Base-by-base conservation (phyloP, 2,329 filamentous ascomycete species). In the Fusarium sterilihyphosum region DNA sequence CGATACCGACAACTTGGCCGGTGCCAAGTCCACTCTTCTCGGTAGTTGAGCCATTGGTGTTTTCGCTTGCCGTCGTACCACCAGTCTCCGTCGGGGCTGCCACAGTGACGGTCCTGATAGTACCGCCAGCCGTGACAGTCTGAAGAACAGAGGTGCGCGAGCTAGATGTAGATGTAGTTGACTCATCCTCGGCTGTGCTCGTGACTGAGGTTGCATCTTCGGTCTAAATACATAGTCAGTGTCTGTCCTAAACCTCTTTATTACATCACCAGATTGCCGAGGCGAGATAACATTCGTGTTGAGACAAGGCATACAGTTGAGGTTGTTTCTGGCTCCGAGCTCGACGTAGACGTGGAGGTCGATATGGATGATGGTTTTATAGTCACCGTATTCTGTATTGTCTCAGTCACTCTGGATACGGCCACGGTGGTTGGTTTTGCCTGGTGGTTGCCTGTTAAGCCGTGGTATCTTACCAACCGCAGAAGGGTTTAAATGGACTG, bases 111-210 rank as follows among this genome's bases (percentile, higher is more conserved):
- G 89, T 91, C 65, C 84, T 85, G 29, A 90, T 82, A 10, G 82
- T 85, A 24, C 89, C 89, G 16, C 84, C 86, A 12, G 85, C 83
- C 2, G 89, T 91, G 16, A 91, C 85, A 1, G 90, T 92, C 76
- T 86, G 82, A 6, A 89, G 76, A 1, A 74, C 56, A n/a, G 81
- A 80, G 20, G 79, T 78, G 13, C 68, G 56, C n/a, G 53, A 57
- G 35, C 75, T 33, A 80, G 77, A 50, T 73, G 75, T 33, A 80
- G 77, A 50, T 73, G 76, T 46, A 68, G 73, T 47, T 71, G 74
- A 52, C 11, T 71, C n/a, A 16, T 65, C 47, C 26, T 62, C 59
- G 33, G 38, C 38, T 16, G 57, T 50, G 33, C 18, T 62, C 12
- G 16, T 61, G 5, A 77, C 26, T 81, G 78, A 53, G 72, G 76